phyloP scores from a whole-genome alignment of 2,329 filamentous ascomycete genomes.

The Colletotrichum caudatum region DNA sequence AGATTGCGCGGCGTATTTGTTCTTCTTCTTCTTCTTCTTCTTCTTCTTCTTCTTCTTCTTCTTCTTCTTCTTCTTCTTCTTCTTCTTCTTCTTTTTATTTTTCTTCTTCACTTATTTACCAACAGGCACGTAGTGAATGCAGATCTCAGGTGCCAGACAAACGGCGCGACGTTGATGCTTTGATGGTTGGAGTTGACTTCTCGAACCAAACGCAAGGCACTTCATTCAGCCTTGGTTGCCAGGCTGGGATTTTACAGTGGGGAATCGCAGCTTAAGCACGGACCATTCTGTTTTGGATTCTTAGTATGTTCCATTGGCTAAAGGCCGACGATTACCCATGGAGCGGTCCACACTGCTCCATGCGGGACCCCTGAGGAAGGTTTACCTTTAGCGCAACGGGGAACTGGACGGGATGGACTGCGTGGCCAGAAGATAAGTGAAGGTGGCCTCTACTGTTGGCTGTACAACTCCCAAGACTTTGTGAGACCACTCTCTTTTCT shows the following conservation, averaged over 20 bases:
- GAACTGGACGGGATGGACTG: constrained; percentile 32
- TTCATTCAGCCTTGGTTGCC: constrained; percentile 32
- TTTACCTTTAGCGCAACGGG: constrained; percentile 32
- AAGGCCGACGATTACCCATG: constrained; percentile 35
- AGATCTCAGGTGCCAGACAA: neutral
- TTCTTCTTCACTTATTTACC: neutral
- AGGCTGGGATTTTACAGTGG: constrained; percentile 41
- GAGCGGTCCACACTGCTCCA: constrained; percentile 18
- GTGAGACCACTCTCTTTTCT: constrained; percentile 9
- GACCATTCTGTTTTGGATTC: constrained; percentile 21
- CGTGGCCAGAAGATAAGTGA: constrained; percentile 48
- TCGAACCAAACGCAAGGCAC: constrained; percentile 6
- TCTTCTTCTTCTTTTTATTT: too few species aligned
- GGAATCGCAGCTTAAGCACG: constrained; percentile 36
- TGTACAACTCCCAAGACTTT: neutral
- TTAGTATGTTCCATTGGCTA: constrained; percentile 36
- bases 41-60: too few species aligned
- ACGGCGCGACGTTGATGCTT: constrained; percentile 8
- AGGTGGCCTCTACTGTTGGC: constrained; percentile 51
- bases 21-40: too few species aligned
- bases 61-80: too few species aligned
- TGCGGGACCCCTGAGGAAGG: constrained; percentile 37
- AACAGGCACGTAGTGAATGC: neutral
- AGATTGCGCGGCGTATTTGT: too few species aligned
- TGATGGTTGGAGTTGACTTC: constrained; percentile 6